Conservation (phyloP, 768 basidiomycete genomes). For the Termitomyces sp. region DNA sequence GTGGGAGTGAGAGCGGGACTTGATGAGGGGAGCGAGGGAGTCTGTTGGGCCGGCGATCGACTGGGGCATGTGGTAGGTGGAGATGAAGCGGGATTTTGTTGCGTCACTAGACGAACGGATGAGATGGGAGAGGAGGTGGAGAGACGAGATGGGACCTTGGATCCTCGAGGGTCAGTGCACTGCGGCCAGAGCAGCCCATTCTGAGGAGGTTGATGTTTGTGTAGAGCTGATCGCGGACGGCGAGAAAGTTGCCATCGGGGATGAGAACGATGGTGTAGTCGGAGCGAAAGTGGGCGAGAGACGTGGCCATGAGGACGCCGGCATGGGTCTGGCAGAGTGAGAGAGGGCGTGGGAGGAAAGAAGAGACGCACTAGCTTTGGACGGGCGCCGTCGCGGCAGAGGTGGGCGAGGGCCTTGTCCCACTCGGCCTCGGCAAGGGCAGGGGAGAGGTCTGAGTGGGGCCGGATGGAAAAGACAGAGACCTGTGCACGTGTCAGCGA, state of each 20-base stretch:
- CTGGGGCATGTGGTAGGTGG: slow-evolving; percentile 59
- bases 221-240: slow-evolving; percentile 63
- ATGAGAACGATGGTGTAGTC: slow-evolving; percentile 83
- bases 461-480: slow-evolving; percentile 51
- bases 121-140: not conserved
- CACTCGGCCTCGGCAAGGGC: slow-evolving; percentile 49
- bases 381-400: slow-evolving; percentile 69
- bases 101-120: slow-evolving; percentile 45
- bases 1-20: slow-evolving; percentile 15
- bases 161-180: slow-evolving; percentile 71
- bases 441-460: slow-evolving; percentile 33
- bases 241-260: slow-evolving; percentile 63
- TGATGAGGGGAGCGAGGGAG: slow-evolving; percentile 12
- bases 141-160: slow-evolving; percentile 41
- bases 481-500: slow-evolving; percentile 36
- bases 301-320: slow-evolving; percentile 76
- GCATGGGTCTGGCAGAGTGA: slow-evolving; percentile 42
- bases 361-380: slow-evolving; percentile 45
- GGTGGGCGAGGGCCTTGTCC: slow-evolving; percentile 53
- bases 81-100: slow-evolving; percentile 76
- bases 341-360: no score
- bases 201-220: slow-evolving; percentile 79
- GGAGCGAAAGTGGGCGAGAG: slow-evolving; percentile 82
- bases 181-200: slow-evolving; percentile 80
- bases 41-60: slow-evolving; percentile 20